Conservation (phyloP, 73 alveolate species). For the Paramecium tetraurelia region DNA sequence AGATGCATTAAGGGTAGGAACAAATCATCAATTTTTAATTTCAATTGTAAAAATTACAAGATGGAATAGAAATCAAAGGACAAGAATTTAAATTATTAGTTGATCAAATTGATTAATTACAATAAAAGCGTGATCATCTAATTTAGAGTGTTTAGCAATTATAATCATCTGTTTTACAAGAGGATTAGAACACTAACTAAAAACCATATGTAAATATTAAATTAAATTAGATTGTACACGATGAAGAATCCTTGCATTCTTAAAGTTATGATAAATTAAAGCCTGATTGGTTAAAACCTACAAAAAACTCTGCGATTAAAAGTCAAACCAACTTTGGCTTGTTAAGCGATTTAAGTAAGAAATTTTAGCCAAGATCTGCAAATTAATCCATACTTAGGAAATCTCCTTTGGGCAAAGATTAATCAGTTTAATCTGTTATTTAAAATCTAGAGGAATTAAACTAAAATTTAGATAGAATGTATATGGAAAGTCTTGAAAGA, state of each 20-base stretch:
- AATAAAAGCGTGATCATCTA: not conserved
- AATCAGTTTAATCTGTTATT: conserved; percentile 39
- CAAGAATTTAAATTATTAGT: conserved; percentile 43
- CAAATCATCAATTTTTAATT: not conserved
- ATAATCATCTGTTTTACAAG: not conserved
- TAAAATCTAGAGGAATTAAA: conserved; percentile 29
- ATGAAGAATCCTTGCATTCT: conserved; percentile 19
- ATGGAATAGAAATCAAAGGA: conserved; percentile 5
- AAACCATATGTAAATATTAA: conserved; percentile 33
- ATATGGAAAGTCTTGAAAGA: conserved; percentile 40
- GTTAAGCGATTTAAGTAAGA: not conserved
- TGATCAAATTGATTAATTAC: conserved; percentile 19
- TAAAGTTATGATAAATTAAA: not conserved
- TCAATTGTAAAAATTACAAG: conserved; percentile 10
- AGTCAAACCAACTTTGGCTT: conserved; percentile 10
- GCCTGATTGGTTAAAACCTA: not conserved
- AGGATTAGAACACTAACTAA: not conserved
- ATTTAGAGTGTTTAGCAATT: not conserved
- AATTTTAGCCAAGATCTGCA: conserved; percentile 25
- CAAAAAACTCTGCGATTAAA: not conserved
- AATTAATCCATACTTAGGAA: not conserved
- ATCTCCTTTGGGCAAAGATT: conserved; percentile 26
- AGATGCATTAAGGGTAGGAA: conserved; percentile 6
- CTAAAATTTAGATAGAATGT: conserved; percentile 40
- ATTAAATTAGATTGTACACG: not conserved